Evolutionary conservation across 1,284 basidiomycete genomes (phyloP).

Genomic region (Tilletia setariae): DNA sequence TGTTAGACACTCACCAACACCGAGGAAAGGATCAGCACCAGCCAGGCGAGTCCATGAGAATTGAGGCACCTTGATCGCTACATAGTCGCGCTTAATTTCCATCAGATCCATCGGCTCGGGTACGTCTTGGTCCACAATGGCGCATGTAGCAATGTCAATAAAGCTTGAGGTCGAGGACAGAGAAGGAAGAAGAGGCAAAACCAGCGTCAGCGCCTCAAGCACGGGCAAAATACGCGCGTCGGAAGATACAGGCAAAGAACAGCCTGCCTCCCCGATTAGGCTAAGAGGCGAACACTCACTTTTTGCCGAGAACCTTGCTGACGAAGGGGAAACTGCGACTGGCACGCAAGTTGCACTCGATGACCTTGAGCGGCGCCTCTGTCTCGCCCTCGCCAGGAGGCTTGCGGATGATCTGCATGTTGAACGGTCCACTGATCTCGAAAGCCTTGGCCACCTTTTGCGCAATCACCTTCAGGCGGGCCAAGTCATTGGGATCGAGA

Average conservation of each 20-base stretch:
- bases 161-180: conserved; percentile 60
- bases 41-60: conserved; percentile 95
- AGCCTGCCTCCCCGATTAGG: not conserved
- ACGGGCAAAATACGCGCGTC: not conserved
- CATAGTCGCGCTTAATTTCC: conserved; percentile 84
- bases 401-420: conserved; percentile 98
- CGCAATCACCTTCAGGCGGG: conserved; percentile 82
- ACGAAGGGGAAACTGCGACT: conserved; percentile 99
- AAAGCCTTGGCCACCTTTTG: conserved; percentile 92
- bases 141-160: conserved; percentile 87
- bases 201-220: not conserved
- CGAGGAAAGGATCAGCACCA: conserved; percentile 94
- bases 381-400: conserved; percentile 63
- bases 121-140: conserved; percentile 83
- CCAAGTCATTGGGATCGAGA: conserved; percentile 71
- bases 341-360: conserved; percentile 96
- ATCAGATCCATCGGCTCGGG: conserved; percentile 92
- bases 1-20: conserved; percentile 65
- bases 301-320: conserved; percentile 91
- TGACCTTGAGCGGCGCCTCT: conserved; percentile 80
- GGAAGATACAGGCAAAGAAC: not conserved
- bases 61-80: conserved; percentile 94
- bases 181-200: not conserved
- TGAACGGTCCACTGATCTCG: conserved; percentile 95
- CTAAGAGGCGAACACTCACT: too few species aligned